phyloP scores from a whole-genome alignment of 176 grass and related monocot genomes.

The Luzula sylvatica region DNA sequence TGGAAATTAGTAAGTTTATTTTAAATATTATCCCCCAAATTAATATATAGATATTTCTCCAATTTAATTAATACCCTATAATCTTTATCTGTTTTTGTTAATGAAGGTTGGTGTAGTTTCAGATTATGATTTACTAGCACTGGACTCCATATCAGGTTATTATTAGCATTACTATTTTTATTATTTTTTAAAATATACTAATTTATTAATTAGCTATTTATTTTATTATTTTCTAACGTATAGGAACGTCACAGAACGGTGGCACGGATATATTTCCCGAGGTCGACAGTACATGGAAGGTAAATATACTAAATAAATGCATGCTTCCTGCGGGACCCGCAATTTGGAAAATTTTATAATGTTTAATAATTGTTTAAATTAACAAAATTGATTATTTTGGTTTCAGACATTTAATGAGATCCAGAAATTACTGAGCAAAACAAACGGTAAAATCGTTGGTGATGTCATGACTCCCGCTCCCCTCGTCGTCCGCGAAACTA shows the following conservation, averaged over 20 bases:
- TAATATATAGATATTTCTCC: slow-evolving; percentile 11
- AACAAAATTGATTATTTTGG: background rate
- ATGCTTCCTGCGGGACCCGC: background rate
- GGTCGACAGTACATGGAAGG: slow-evolving; percentile 88
- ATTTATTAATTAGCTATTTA: background rate
- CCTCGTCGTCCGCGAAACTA: slow-evolving; percentile 70
- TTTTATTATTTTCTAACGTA: slow-evolving; percentile 15
- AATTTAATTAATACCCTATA: background rate
- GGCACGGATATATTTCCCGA: slow-evolving; percentile 81
- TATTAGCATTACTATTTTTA: background rate
- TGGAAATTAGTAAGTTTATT: slow-evolving; percentile 53
- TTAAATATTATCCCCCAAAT: slow-evolving; percentile 9
- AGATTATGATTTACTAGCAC: slow-evolving; percentile 88
- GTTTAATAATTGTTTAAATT: slow-evolving; percentile 13
- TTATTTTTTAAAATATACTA: background rate
- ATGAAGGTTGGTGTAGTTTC: slow-evolving; percentile 89
- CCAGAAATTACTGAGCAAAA: slow-evolving; percentile 82
- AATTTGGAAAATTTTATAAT: background rate
- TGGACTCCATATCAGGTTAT: slow-evolving; percentile 86
- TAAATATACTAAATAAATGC: no score
- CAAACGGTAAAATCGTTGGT: slow-evolving; percentile 59
- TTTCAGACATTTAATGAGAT: slow-evolving; percentile 79
- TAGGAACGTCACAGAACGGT: slow-evolving; percentile 42
- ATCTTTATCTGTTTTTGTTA: slow-evolving; percentile 20
- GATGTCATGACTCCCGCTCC: slow-evolving; percentile 81